Evolutionary conservation across 108 stramenopile species (phyloP), one percentile per base, ranked within the genome.

Genomic region (Parmales sp.): DNA sequence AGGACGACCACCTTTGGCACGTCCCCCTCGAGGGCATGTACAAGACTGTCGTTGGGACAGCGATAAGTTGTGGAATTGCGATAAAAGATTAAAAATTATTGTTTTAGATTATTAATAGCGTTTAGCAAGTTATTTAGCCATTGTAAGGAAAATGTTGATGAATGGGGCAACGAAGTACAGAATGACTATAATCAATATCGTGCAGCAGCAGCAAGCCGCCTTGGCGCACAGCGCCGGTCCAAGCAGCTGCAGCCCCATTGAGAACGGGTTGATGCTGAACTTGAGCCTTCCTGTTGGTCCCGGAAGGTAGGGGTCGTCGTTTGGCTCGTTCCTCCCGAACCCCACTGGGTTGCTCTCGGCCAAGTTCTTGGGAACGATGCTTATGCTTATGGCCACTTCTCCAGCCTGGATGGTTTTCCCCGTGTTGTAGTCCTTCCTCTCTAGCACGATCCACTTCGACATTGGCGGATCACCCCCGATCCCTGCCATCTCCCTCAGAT

Each of bases 21-120:
- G 74, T 89, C 54, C 88, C 88, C 0, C 68, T 93, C 65, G 86
- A 90, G 70, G 84, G 88, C 28, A 73, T 95, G 49, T 86, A 86
- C 37, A 72, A 80, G 69, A 88, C 81, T 37, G 90, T 94, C 0
- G 49, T 91, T 16, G 89, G 89, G n/a, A 87, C 93, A 0, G 85
- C 86, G 19, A 78, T 70, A 37, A 86, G 84, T 68, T 84, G 91
- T 65, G 93, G 93, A 45, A 71, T 94, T 50, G 46, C 51, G 28
- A 83, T 84, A n/a, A 70, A 67, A 37, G 79, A 81, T 39, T 67
- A 51, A 50, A 67, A 66, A 25, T 75, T 81, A 50, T 70, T 74
- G n/a, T 18, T 48, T 48, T 48, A 23, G 19, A 23, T 48, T 48
- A 23, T 23, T 43, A 43, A 11, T 13, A 43, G 41, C 7, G 41